Conservation (phyloP, 345 rosid species). For the Cardiospermum halicacabum region DNA sequence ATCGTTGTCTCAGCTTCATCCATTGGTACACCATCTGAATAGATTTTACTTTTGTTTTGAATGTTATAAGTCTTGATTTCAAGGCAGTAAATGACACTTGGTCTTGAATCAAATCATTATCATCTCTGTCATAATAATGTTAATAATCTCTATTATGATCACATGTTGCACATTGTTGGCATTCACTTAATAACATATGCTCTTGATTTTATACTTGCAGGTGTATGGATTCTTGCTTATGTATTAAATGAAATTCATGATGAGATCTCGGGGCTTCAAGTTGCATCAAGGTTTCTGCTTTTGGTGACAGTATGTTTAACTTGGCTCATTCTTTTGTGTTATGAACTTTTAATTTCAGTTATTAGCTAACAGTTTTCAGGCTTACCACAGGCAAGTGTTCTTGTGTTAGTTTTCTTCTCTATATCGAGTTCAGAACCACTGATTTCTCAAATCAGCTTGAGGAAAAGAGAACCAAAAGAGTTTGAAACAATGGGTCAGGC, state of each 20-base stretch:
- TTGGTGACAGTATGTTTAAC: conserved; percentile 48
- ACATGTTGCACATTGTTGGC: neutral
- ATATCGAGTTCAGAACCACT: conserved; percentile 85
- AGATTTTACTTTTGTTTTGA: conserved; percentile 2
- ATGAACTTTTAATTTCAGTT: conserved; percentile 9
- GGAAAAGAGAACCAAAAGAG: conserved; percentile 52
- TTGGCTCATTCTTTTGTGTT: conserved; percentile 3
- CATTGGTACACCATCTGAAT: conserved; percentile 39
- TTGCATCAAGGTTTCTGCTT: conserved; percentile 74
- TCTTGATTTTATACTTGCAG: conserved; percentile 29
- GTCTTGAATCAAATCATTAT: neutral
- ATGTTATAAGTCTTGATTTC: neutral
- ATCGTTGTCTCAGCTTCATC: conserved; percentile 62
- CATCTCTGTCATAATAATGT: neutral
- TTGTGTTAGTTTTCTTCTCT: conserved; percentile 68
- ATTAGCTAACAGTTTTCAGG: conserved; percentile 28
- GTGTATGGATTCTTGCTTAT: conserved; percentile 64
- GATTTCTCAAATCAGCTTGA: conserved; percentile 78
- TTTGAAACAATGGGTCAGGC: conserved; percentile 82
- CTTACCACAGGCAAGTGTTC: conserved; percentile 57
- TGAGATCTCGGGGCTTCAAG: conserved; percentile 67
- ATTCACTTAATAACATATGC: conserved; percentile 15
- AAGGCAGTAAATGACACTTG: neutral
- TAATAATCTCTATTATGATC: neutral
- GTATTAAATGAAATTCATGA: conserved; percentile 61